These are phyloP conservation scores for Tulasnella sp. DNA, from an alignment of 768 basidiomycete species.

Conservation along the genomic window DNA sequence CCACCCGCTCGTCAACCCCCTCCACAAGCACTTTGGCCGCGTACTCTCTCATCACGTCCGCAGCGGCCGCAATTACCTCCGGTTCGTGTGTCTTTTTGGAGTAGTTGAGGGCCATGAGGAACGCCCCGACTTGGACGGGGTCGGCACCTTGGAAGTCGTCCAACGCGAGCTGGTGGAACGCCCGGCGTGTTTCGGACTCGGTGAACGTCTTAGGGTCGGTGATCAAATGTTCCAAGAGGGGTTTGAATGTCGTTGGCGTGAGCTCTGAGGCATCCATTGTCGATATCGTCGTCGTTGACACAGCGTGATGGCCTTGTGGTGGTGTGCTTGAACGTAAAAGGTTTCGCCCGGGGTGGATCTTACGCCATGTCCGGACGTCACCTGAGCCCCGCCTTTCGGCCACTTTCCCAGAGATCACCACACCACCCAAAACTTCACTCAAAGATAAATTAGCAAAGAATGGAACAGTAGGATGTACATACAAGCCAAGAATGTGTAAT, in stretches of 20 bases:
- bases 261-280: not conserved
- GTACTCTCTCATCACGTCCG: conserved; percentile 52
- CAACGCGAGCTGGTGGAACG: conserved; percentile 56
- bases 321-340: not conserved
- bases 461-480: not conserved
- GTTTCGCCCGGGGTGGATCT: not conserved
- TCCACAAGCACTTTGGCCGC: conserved; percentile 51
- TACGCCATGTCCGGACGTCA: not conserved
- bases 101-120: conserved; percentile 74
- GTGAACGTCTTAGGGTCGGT: conserved; percentile 29
- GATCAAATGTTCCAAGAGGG: conserved; percentile 58
- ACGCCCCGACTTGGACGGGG: conserved; percentile 78
- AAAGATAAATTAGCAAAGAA: no score
- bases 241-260: conserved; percentile 68
- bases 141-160: conserved; percentile 39
- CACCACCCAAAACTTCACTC: no score
- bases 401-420: no score
- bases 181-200: conserved; percentile 50
- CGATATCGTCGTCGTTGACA: not conserved
- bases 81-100: conserved; percentile 63
- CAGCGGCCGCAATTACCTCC: conserved; percentile 67
- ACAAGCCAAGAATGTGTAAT: not conserved
- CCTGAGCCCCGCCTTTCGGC: no score
- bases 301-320: not conserved
- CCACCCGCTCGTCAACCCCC: conserved; percentile 12